phyloP scores from a whole-genome alignment of 1,284 basidiomycete genomes.

The Puccinia triticina region DNA sequence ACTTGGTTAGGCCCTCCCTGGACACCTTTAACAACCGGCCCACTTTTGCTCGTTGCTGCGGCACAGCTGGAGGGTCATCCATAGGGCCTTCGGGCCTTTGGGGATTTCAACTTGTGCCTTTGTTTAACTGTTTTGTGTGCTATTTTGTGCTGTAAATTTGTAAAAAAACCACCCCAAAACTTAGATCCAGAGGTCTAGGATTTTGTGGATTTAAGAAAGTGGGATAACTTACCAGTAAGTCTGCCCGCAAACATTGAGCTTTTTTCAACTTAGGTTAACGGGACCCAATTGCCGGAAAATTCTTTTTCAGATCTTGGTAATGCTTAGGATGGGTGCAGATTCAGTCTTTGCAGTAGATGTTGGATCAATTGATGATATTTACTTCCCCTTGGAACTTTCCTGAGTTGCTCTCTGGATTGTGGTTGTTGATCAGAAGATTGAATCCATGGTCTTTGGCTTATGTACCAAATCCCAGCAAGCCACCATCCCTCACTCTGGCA shows the following conservation, averaged over 20 bases:
- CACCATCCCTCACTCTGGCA: neutral
- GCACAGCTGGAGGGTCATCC: no score
- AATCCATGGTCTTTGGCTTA: constrained; percentile 58
- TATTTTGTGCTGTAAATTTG: no score
- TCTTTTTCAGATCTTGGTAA: constrained; percentile 73
- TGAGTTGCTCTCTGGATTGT: constrained; percentile 94
- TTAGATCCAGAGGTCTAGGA: no score
- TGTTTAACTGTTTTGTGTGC: no score
- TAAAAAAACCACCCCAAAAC: no score
- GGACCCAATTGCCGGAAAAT: neutral
- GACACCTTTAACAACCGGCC: no score
- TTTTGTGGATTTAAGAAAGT: no score
- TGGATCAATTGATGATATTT: constrained; percentile 90
- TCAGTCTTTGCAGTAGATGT: constrained; percentile 96
- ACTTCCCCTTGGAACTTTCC: constrained; percentile 92
- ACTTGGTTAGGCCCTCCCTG: no score
- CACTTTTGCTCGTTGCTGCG: no score
- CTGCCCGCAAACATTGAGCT: neutral
- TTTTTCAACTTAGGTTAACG: neutral
- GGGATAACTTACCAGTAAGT: constrained; percentile 84
- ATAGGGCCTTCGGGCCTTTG: no score
- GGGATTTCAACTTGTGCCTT: no score
- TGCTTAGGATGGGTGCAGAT: constrained; percentile 87
- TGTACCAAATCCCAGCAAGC: constrained; percentile 42
- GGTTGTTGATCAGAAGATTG: constrained; percentile 88